These are phyloP conservation scores for Chrysochromulina parva DNA, from an alignment of 78 protist genomes.

Conservation along the genomic window DNA sequence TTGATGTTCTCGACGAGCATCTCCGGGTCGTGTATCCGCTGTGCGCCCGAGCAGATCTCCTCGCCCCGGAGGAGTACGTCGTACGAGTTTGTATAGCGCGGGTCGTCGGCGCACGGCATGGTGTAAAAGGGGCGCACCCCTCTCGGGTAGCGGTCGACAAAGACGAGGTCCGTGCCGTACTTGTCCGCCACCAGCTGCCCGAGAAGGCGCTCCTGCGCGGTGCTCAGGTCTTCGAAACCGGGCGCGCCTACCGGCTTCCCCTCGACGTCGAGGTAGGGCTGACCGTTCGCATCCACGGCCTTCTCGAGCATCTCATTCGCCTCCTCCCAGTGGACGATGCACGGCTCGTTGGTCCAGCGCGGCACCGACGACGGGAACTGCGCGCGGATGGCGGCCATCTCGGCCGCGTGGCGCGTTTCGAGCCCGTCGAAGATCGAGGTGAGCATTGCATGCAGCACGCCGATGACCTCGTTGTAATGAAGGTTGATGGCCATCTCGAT, in stretches of 20 bases:
- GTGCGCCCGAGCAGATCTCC: constrained; percentile 99
- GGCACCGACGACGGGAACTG: constrained; percentile 43
- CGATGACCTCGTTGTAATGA: constrained; percentile 92
- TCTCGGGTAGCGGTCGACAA: constrained; percentile 90
- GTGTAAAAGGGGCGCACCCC: constrained; percentile 99
- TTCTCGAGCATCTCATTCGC: constrained; percentile 18
- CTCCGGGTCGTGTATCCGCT: constrained; percentile 96
- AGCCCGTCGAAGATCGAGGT: constrained; percentile 81
- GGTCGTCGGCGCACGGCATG: constrained; percentile 87
- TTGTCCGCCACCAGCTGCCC: constrained; percentile 89
- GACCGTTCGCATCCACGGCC: not conserved
- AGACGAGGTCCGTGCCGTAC: constrained; percentile 94
- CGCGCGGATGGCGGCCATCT: constrained; percentile 39
- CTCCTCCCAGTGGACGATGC: constrained; percentile 34
- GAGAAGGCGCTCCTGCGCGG: constrained; percentile 81
- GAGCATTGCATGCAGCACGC: constrained; percentile 78
- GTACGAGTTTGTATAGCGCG: constrained; percentile 89
- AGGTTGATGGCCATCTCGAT: constrained; percentile 94
- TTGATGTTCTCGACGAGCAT: constrained; percentile 57
- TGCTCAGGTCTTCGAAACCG: constrained; percentile 36
- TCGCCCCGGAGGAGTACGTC: constrained; percentile 98
- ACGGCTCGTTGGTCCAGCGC: not conserved
- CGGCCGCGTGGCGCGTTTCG: constrained; percentile 51
- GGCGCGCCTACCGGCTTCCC: not conserved
- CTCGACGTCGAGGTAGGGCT: too few relatives aligned